phyloP scores from a whole-genome alignment of 2,329 filamentous ascomycete species.

The Bisporella sp. region DNA sequence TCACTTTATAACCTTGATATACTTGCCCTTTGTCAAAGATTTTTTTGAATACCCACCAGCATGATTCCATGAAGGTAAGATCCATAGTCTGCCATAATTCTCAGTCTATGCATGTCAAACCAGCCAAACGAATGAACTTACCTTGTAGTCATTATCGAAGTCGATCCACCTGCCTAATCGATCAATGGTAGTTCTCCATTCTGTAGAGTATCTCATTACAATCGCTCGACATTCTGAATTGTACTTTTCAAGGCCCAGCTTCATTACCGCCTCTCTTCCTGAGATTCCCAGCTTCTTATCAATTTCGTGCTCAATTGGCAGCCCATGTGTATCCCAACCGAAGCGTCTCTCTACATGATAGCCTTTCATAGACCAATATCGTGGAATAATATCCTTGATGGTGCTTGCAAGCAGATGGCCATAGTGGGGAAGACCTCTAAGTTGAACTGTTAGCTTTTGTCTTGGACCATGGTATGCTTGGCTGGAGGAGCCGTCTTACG shows the following conservation, averaged over 20 bases:
- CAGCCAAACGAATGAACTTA: conserved; percentile 24
- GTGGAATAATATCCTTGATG: conserved; percentile 93
- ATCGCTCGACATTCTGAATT: conserved; percentile 88
- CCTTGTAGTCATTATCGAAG: conserved; percentile 96
- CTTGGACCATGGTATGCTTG: background rate
- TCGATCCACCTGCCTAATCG: conserved; percentile 92
- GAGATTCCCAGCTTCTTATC: conserved; percentile 92
- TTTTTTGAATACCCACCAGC: conserved; percentile 96
- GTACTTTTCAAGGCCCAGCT: conserved; percentile 82
- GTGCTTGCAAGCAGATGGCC: conserved; percentile 75
- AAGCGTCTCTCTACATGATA: conserved; percentile 88
- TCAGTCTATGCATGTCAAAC: conserved; percentile 5
- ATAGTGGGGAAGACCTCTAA: conserved; percentile 52
- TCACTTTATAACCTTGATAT: conserved; percentile 84
- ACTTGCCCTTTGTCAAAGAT: conserved; percentile 84
- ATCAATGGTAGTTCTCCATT: conserved; percentile 86
- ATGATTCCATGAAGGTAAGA: conserved; percentile 87
- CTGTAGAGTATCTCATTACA: conserved; percentile 81
- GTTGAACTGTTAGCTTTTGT: conserved; percentile 3
- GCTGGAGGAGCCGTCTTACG: conserved; percentile 24
- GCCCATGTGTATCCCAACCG: conserved; percentile 91
- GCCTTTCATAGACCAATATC: conserved; percentile 97
- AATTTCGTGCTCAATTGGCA: conserved; percentile 95
- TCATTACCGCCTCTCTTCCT: conserved; percentile 76
- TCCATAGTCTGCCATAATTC: conserved; percentile 67